Percentiles rank a stretch among this genome's conserved stretches.
Conservation (phyloP, 345 rosid species). For the Eucalyptus sp. region DNA sequence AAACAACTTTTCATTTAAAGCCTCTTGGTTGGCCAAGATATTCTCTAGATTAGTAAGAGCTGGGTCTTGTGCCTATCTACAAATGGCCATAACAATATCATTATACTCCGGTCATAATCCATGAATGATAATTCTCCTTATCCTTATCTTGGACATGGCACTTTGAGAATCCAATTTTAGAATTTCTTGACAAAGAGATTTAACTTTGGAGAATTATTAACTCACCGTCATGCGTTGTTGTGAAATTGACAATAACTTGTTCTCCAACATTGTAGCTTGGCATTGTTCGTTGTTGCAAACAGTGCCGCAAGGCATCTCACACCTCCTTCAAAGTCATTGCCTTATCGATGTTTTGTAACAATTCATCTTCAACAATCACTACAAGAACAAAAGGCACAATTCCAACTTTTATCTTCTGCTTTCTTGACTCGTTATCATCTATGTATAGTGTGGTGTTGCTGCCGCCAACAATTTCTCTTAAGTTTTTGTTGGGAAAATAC, state of each 20-base stretch:
- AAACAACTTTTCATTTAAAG: background rate
- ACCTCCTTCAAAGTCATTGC: background rate
- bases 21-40: background rate
- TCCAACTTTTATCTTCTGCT: too few relatives aligned
- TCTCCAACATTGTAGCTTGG: background rate
- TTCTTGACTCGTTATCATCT: too few relatives aligned
- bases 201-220: background rate
- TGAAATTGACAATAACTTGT: background rate
- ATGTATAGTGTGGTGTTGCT: too few relatives aligned
- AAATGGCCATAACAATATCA: background rate
- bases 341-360: background rate
- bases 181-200: too few relatives aligned
- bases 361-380: background rate
- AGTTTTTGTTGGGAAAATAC: too few relatives aligned
- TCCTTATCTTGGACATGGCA: background rate
- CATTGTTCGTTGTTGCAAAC: rapidly evolving
- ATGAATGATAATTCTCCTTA: too few relatives aligned
- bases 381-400: background rate
- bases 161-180: too few relatives aligned
- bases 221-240: background rate
- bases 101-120: background rate
- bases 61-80: background rate
- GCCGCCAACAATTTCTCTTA: too few relatives aligned
- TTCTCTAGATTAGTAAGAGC: background rate
- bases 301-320: background rate